Conservation (phyloP, 768 basidiomycete genomes). For the Guyanaporus albipodus region DNA sequence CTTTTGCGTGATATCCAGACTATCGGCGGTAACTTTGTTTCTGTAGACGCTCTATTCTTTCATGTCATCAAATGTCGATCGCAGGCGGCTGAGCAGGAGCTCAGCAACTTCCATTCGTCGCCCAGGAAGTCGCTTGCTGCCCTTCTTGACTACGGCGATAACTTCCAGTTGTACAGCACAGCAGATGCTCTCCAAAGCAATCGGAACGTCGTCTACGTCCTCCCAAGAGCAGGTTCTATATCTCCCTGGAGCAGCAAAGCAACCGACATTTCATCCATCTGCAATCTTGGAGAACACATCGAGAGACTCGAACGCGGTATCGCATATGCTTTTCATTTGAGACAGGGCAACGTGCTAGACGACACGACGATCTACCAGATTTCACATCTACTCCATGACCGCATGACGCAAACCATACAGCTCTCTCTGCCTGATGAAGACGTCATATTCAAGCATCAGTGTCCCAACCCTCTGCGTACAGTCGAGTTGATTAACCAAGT, state of each 20-base stretch:
- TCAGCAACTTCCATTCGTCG: conserved; percentile 42
- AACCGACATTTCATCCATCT: conserved; percentile 88
- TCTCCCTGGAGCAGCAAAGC: conserved; percentile 99
- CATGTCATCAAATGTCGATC: conserved; percentile 75
- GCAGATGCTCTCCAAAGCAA: conserved; percentile 29
- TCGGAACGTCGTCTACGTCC: conserved; percentile 59
- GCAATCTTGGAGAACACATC: conserved; percentile 69
- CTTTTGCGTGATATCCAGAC: conserved; percentile 61
- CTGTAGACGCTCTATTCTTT: conserved; percentile 80
- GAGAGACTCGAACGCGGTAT: conserved; percentile 85
- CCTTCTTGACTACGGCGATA: conserved; percentile 84
- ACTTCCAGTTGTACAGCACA: conserved; percentile 50
- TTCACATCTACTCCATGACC: conserved; percentile 79
- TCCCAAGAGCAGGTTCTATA: conserved; percentile 85
- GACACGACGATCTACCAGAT: conserved; percentile 49
- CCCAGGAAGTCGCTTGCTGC: conserved; percentile 55
- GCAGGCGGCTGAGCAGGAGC: conserved; percentile 40
- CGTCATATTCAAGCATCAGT: conserved; percentile 54
- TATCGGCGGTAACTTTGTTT: conserved; percentile 46
- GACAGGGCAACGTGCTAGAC: conserved; percentile 39
- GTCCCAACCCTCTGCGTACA: conserved; percentile 64
- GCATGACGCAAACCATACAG: conserved; percentile 89
- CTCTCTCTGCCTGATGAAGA: conserved; percentile 54
- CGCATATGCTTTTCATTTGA: conserved; percentile 57
- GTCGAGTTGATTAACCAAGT: conserved; percentile 52